Evolutionary conservation across 192 early-diverging fungal genomes (phyloP).

Genomic region (Allomyces macrogynus): DNA sequence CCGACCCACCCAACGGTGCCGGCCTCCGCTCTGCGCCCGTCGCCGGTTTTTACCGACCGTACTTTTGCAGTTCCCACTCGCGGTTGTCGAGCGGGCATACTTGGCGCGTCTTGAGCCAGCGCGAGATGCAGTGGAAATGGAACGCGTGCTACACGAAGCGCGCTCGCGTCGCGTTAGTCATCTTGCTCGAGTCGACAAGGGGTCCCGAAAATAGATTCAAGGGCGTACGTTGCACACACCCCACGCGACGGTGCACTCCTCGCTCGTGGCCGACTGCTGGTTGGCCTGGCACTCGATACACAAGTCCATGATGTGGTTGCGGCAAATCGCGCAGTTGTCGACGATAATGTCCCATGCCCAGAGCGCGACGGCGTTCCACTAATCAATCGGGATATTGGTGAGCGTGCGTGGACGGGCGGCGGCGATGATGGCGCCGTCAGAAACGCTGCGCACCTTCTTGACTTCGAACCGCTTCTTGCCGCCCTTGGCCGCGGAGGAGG

Average conservation of each 20-base stretch:
- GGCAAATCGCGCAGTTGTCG: conserved; percentile 96
- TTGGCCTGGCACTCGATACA: conserved; percentile 98
- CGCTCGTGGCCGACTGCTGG: conserved; percentile 74
- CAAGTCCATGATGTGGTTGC: conserved; percentile 99
- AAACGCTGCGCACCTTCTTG: neutral
- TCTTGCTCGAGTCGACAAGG: neutral
- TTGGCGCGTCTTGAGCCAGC: conserved; percentile 91
- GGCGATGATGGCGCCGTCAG: too few relatives aligned
- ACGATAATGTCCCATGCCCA: conserved; percentile 99
- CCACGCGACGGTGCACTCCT: conserved; percentile 93
- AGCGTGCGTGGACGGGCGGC: neutral
- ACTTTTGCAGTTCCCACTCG: conserved; percentile 97
- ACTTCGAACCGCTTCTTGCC: conserved; percentile 1
- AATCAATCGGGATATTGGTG: conserved; percentile 3
- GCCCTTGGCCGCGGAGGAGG: neutral
- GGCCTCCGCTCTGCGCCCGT: too few relatives aligned
- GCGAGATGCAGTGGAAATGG: conserved; percentile 94
- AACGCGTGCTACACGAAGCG: conserved; percentile 57
- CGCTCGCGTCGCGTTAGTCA: conserved; percentile 1
- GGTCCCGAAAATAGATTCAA: conserved; percentile 2
- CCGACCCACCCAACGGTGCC: too few relatives aligned
- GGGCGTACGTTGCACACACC: conserved; percentile 73
- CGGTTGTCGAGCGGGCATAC: conserved; percentile 96
- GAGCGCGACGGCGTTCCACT: conserved; percentile 97
- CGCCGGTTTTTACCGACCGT: conserved; percentile 11